Evolutionary conservation across 371 early-diverging fungal species (phyloP).

Genomic region (Apophysomyces trapeziformis): DNA sequence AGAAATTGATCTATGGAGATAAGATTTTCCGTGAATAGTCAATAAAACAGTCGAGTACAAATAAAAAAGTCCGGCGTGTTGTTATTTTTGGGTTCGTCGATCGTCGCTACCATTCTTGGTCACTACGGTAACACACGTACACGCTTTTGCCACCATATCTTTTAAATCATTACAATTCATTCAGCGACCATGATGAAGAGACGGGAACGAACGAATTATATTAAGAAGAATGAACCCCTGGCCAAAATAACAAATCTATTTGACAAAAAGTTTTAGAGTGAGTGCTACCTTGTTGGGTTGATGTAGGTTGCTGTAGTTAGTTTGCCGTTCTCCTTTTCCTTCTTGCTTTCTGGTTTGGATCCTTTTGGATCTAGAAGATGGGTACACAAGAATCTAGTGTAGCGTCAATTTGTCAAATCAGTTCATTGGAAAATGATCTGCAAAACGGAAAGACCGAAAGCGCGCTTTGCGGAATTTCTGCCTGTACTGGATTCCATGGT

Average conservation of each 20-base stretch:
- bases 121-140: not conserved
- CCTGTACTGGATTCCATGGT: not conserved
- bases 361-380: no score
- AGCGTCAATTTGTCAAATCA: no score
- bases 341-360: no score
- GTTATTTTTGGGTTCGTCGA: slow-evolving; percentile 4
- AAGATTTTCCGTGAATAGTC: no score
- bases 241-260: not conserved
- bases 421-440: slow-evolving; percentile 3
- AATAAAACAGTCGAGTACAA: not conserved
- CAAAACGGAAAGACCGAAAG: not conserved
- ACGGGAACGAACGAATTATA: not conserved
- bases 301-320: no score
- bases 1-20: no score
- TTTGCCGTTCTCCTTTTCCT: no score
- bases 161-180: not conserved
- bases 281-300: no score
- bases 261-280: no score
- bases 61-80: not conserved
- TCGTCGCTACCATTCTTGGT: slow-evolving; percentile 9
- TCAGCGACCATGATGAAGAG: not conserved
- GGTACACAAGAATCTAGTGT: no score
- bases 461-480: not conserved
- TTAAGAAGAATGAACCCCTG: slow-evolving; percentile 3
- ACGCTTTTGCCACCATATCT: not conserved